Evolutionary conservation across 2,329 filamentous ascomycete species (phyloP), one percentile per base, ranked within the genome.

Genomic region (Sporothrix sp.): DNA sequence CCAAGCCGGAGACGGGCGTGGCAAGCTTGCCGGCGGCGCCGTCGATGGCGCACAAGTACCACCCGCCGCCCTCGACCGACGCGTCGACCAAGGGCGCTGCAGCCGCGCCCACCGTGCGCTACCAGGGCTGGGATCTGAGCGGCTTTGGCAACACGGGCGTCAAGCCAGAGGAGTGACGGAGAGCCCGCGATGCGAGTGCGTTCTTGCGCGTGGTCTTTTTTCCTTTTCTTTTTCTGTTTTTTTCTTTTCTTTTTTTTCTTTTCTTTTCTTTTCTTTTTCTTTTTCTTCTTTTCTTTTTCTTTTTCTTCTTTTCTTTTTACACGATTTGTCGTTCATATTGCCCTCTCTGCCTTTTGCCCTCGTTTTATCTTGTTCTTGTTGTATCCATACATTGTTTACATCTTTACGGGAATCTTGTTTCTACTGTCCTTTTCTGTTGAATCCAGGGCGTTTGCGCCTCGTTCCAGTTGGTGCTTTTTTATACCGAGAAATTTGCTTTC

Each of bases 81-180:
- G 37, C 18, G 8, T 39, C 16, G 7, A 11, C 38, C 5, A n/a
- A 13, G 2, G 42, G 20, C 7, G 14, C 16, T 6, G 25, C 16
- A 23, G n/a, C 40, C 5, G 36, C 58, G 14, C 52, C 60, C 38
- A 55, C 60, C 14, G 58, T 59, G 35, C 65, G 63, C 50, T 69
- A 68, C 54, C 61, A 65, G 44, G 65, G 64, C 39, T 68, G 66
- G 69, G 66, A 69, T 55, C 56, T 66, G 32, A 64, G 63, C 54
- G 66, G 66, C 58, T 66, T 71, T 61, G 65, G 67, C 48, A 67
- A 68, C 55, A 65, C 65, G 40, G 65, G 65, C 52, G 63, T 66
- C 48, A 64, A 65, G 58, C 58, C 63, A 23, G 61, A 58, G 52
- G 65, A 67, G 48, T 55, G n/a, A n/a, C n/a, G n/a, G n/a, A n/a